These are phyloP conservation scores for Vitis riparia DNA, from an alignment of 164 flowering plant genomes.

Conservation along the genomic window DNA sequence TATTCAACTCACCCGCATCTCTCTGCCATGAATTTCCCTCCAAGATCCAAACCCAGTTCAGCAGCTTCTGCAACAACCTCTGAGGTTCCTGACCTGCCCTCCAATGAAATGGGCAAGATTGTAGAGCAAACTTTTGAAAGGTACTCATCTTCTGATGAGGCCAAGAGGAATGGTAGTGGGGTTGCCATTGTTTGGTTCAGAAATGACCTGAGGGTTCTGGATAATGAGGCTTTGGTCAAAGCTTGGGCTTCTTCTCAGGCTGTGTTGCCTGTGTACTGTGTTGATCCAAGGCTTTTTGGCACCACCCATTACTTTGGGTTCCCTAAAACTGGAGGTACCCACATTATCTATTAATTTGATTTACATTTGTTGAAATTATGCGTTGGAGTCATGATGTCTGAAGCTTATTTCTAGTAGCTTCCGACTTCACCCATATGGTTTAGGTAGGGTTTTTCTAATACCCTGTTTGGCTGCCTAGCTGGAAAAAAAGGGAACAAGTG, in stretches of 20 bases:
- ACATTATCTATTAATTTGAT: neutral
- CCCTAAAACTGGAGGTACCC: slow-evolving; percentile 92
- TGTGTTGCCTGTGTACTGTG: slow-evolving; percentile 82
- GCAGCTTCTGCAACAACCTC: neutral
- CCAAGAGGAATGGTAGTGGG: slow-evolving; percentile 55
- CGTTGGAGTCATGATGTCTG: no score
- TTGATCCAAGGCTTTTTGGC: slow-evolving; percentile 78
- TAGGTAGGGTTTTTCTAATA: no score
- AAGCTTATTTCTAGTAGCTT: no score
- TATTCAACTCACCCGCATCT: neutral
- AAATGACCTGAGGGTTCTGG: slow-evolving; percentile 84
- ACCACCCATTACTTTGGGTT: slow-evolving; percentile 77
- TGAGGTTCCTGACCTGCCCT: slow-evolving; percentile 43
- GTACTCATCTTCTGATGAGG: slow-evolving; percentile 29
- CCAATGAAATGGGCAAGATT: slow-evolving; percentile 40
- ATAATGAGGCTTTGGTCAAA: slow-evolving; percentile 67
- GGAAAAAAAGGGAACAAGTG: no score
- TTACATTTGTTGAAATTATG: no score
- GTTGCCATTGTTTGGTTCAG: slow-evolving; percentile 88
- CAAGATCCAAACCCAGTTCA: slow-evolving; percentile 14
- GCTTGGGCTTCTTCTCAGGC: slow-evolving; percentile 76
- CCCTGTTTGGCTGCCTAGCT: no score
- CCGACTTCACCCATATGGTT: no score
- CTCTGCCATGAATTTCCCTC: slow-evolving; percentile 28
- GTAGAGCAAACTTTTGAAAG: slow-evolving; percentile 46